Conservation (phyloP, 148 eudicot species). For the Fagopyrum homotropicum region DNA sequence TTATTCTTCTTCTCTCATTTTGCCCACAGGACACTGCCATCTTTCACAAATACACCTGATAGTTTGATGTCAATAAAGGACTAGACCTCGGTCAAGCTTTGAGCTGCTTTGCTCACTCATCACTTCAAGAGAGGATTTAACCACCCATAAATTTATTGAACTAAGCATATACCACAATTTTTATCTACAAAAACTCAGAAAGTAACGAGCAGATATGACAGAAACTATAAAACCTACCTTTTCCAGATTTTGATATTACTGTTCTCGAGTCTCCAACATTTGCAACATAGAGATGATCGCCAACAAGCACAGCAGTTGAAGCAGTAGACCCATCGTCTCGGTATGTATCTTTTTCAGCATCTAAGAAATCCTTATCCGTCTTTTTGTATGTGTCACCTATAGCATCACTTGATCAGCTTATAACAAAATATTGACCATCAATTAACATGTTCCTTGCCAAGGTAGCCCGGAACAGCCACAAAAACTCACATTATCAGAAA, state of each 20-base stretch:
- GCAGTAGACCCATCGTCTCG: conserved; percentile 99
- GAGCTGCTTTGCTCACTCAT: not conserved
- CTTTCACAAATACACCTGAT: too few relatives aligned
- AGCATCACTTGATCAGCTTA: conserved; percentile 19
- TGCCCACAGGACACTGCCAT: too few relatives aligned
- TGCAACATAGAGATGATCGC: conserved; percentile 84
- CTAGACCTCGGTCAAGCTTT: not conserved
- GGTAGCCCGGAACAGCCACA: not conserved
- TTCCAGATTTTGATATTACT: conserved; percentile 78
- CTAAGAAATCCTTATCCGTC: conserved; percentile 82
- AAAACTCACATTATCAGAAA: not conserved
- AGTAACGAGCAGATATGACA: not conserved
- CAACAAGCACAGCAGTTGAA: conserved; percentile 90
- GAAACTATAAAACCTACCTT: conserved; percentile 36
- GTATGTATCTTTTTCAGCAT: conserved; percentile 80
- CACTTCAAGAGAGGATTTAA: not conserved
- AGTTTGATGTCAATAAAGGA: too few relatives aligned
- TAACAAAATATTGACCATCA: conserved; percentile 12
- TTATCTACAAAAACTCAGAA: not conserved
- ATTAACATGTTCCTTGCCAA: not conserved
- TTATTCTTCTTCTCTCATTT: too few relatives aligned
- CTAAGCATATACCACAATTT: not conserved
- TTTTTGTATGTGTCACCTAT: conserved; percentile 83
- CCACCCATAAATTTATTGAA: not conserved
- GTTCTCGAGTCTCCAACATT: conserved; percentile 99